Evolutionary conservation across 345 rosid species (phyloP).

Genomic region (Dipteronia sinensis): DNA sequence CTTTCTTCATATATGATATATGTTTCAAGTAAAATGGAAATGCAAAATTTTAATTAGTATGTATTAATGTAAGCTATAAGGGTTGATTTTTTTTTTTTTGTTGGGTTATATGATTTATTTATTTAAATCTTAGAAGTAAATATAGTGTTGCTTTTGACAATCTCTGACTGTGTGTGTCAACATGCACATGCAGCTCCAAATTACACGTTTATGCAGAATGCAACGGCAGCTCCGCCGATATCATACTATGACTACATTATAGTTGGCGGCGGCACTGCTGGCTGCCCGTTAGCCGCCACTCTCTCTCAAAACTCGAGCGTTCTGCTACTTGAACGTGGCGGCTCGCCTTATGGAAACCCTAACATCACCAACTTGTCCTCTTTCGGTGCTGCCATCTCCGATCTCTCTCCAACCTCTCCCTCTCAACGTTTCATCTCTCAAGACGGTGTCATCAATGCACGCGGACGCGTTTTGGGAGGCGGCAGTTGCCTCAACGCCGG

Average conservation of each 20-base stretch:
- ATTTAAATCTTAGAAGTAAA: too few species aligned
- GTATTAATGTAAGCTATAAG: too few species aligned
- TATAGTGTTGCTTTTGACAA: too few species aligned
- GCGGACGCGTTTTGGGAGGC: constrained; percentile 73
- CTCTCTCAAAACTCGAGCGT: constrained; percentile 59
- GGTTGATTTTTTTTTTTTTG: too few species aligned
- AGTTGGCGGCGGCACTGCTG: constrained; percentile 83
- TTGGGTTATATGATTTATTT: too few species aligned
- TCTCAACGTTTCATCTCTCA: constrained; percentile 70
- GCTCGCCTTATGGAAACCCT: constrained; percentile 63
- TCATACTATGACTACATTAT: constrained; percentile 61
- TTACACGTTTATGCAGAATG: constrained; percentile 48
- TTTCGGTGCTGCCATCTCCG: constrained; percentile 57
- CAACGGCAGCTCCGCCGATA: constrained; percentile 35
- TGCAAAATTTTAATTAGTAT: too few species aligned
- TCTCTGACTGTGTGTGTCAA: too few species aligned
- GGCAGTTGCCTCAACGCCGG: constrained; percentile 72
- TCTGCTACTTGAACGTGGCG: constrained; percentile 75
- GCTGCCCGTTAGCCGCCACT: constrained; percentile 81
- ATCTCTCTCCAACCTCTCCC: constrained; percentile 53
- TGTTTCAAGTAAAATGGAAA: too few species aligned
- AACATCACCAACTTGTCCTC: constrained; percentile 46
- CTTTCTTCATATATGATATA: too few species aligned
- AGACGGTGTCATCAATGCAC: constrained; percentile 73
- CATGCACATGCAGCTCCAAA: constrained; percentile 33